Percentiles rank a stretch among this genome's conserved stretches.
These are phyloP conservation scores for Xylaria sp. DNA, from an alignment of 2,329 filamentous ascomycete species.

Conservation along the genomic window DNA sequence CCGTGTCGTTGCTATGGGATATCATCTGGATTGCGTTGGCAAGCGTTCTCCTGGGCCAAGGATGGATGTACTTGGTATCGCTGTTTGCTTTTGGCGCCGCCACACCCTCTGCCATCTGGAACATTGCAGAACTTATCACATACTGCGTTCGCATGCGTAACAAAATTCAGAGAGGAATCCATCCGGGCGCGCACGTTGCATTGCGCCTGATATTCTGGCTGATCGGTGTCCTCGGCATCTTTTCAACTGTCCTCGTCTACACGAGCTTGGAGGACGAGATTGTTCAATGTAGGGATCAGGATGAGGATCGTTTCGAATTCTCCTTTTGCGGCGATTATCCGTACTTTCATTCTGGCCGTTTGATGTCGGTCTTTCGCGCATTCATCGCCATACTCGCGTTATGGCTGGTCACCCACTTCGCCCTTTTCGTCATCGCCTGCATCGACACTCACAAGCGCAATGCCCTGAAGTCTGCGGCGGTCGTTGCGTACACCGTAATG, in stretches of 20 bases:
- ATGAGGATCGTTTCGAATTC: not conserved
- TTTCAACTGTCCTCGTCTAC: slow-evolving; percentile 18
- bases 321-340: slow-evolving; percentile 18
- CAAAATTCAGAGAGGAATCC: slow-evolving; percentile 27
- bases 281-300: not conserved
- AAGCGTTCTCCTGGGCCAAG: slow-evolving; percentile 19
- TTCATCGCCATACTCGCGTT: slow-evolving; percentile 70
- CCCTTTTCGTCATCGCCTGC: slow-evolving; percentile 58
- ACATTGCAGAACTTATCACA: slow-evolving; percentile 29
- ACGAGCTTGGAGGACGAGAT: not conserved
- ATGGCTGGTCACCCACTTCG: slow-evolving; percentile 74
- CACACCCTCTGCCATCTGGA: slow-evolving; percentile 27
- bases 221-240: slow-evolving; percentile 22
- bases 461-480: slow-evolving; percentile 17
- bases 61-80: slow-evolving; percentile 7
- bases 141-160: slow-evolving; percentile 25
- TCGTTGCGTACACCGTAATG: slow-evolving; percentile 14
- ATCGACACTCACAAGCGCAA: slow-evolving; percentile 32
- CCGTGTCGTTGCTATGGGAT: slow-evolving; percentile 20
- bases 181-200: slow-evolving; percentile 30
- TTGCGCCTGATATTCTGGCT: slow-evolving; percentile 30
- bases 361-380: slow-evolving; percentile 35
- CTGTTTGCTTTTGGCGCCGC: slow-evolving; percentile 24
- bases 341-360: slow-evolving; percentile 10
- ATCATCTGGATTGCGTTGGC: slow-evolving; percentile 26